These are phyloP conservation scores for Botryotinia narcissicola DNA, from an alignment of 2,329 filamentous ascomycete genomes.

Conservation along the genomic window DNA sequence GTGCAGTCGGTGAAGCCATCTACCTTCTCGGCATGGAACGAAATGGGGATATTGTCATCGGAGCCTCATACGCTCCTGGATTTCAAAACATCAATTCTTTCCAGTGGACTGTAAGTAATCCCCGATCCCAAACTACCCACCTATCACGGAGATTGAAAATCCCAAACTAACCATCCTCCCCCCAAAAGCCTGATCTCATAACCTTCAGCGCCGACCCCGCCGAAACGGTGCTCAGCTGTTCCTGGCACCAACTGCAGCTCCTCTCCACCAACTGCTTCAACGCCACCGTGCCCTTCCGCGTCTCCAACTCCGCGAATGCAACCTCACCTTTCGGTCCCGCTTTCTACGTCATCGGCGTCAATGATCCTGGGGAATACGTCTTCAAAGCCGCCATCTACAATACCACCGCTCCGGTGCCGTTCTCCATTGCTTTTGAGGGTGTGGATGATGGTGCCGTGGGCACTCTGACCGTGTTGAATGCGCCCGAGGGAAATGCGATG, in stretches of 20 bases:
- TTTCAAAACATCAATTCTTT: constrained; percentile 35
- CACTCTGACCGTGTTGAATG: constrained; percentile 18
- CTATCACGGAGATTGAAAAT: neutral
- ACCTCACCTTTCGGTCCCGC: constrained; percentile 16
- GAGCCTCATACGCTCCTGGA: constrained; percentile 33
- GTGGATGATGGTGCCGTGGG: neutral
- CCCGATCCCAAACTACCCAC: neutral
- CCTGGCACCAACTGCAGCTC: constrained; percentile 18
- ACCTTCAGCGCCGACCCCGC: constrained; percentile 42
- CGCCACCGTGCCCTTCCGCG: constrained; percentile 17
- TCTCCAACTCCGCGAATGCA: neutral
- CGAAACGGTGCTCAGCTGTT: constrained; percentile 49
- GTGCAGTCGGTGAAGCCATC: constrained; percentile 33
- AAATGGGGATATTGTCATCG: constrained; percentile 33
- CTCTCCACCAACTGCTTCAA: constrained; percentile 17
- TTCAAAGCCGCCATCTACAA: constrained; percentile 23
- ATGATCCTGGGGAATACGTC: constrained; percentile 1
- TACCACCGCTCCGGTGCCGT: constrained; percentile 8
- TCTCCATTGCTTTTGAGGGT: constrained; percentile 20
- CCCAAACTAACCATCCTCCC: neutral
- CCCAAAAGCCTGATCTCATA: constrained; percentile 33
- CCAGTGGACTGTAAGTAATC: constrained; percentile 33
- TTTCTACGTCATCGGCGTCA: constrained; percentile 19
- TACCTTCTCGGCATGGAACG: constrained; percentile 32
- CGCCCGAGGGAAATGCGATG: neutral